Base-by-base conservation (phyloP, 177 flowering plant species). In the Vitis hybrid region DNA sequence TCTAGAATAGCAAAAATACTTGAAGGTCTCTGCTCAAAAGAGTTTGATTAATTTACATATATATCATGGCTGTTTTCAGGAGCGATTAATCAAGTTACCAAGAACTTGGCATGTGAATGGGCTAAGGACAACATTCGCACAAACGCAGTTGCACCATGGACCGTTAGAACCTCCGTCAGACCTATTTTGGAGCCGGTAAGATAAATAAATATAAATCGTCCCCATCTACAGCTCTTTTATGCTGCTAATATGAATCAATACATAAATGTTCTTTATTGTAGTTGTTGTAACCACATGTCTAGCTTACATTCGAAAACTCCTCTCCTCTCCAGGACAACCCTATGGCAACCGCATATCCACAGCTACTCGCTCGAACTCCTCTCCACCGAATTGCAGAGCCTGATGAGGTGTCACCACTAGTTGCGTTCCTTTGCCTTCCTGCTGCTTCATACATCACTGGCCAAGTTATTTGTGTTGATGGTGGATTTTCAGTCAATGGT, bases 401-500 rank as follows among this genome's bases (percentile, higher is more conserved):
- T 1, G 22, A 80, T 15, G 92, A 87, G 67, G 79, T 89, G 0
- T 83, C 90, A 4, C 71, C 92, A 1, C 7, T 85, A 71, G 90
- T 89, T 12, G 84, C 86, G 28, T 89, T 80, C 75, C 92, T 87
- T 38, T 85, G 90, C 76, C 69, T 87, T 3, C 89, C 90, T 3
- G 88, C 87, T 70, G 82, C 92, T 61, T 84, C 92, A 4, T 88
- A 80, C 73, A 78, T 87, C 50, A 87, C 80, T 0, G 92, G 90
- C 11, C 90, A 85, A 70, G 67, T 74, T 60, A 76, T 88, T 47
- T 67, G 71, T 38, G 82, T 87, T 47, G 92, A 88, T 82, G 90
- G 93, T 38, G 47, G 47, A 7, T 38, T 38, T 38, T 38, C 47
- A 38, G 47, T 38, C 47, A 38, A 38, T 7, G 47, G 47, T 38